Base-by-base conservation (phyloP, 2,329 filamentous ascomycete species). In the Zymoseptoria brevis region DNA sequence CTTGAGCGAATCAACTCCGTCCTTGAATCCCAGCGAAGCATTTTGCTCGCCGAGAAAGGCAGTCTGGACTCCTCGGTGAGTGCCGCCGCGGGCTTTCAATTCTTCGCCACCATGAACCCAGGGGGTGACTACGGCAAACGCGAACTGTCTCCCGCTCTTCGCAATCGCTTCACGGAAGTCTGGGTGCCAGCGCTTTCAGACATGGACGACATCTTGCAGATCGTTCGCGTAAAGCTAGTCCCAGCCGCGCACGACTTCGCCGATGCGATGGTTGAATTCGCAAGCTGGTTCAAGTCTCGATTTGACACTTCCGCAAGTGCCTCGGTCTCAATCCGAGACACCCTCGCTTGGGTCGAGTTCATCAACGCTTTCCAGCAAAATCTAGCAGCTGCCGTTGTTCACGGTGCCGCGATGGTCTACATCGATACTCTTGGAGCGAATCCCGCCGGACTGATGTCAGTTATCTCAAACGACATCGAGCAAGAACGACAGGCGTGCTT, bases 51-150 rank as follows among this genome's bases (percentile, higher is more conserved):
- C 0, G 94, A 99, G 73, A 99, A 97, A 74, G 95, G 94, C 0
- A 84, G 89, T 1, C 82, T 88, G 4, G 87, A 96, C 72, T 91
- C 91, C 0, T 86, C 89, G 63, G 82, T 99, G 24, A 82, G 83
- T 48, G 94, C 88, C 5, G 75, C 80, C 9, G 80, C 87, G 49
- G 89, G 88, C 0, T 99, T 97, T 74, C 92, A 99, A 69, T 96
- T 99, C 74, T 84, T 99, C 60, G 93, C 94, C 3, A 99, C 94
- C 0, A 99, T 99, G 94, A 99, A 99, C 66, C 94, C 94, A 8
- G 95, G 95, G 55, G 94, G 95, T 52, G 94, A 99, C 71, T 99
- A 97, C 72, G 94, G 94, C 64, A 99, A 99, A 77, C 90, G 93
- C 67, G 94, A 99, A 73, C 81, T 99, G 11, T 99, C 94, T 0